Evolutionary conservation across 2,329 filamentous ascomycete genomes (phyloP).

Genomic region (Alternaria triticina): DNA sequence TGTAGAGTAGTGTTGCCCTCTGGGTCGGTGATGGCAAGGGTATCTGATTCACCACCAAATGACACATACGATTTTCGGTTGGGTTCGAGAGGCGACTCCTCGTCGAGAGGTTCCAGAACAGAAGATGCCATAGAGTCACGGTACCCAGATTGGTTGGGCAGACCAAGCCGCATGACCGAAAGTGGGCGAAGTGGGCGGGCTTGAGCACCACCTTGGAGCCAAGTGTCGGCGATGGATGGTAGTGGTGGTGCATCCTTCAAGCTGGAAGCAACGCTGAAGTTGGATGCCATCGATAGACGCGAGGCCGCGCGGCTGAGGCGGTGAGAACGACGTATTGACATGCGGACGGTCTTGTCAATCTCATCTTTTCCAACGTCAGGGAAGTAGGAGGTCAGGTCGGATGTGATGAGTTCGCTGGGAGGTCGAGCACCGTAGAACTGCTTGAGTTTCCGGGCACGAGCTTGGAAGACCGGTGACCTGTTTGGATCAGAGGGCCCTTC

Average conservation of each 20-base stretch:
- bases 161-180: slow-evolving; percentile 65
- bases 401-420: slow-evolving; percentile 95
- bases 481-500: slow-evolving; percentile 46
- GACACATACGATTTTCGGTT: slow-evolving; percentile 97
- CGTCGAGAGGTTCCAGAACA: slow-evolving; percentile 85
- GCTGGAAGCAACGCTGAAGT: slow-evolving; percentile 89
- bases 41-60: slow-evolving; percentile 73
- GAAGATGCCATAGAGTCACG: slow-evolving; percentile 90
- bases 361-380: slow-evolving; percentile 92
- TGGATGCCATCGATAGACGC: slow-evolving; percentile 91
- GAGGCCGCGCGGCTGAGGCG: slow-evolving; percentile 92
- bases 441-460: slow-evolving; percentile 64
- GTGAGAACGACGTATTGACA: slow-evolving; percentile 89
- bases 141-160: slow-evolving; percentile 67
- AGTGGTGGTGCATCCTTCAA: slow-evolving; percentile 92
- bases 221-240: slow-evolving; percentile 92
- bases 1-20: slow-evolving; percentile 72
- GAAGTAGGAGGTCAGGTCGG: slow-evolving; percentile 96
- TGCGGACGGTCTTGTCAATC: slow-evolving; percentile 91
- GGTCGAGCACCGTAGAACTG: slow-evolving; percentile 92
- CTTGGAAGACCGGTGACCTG: slow-evolving; percentile 47
- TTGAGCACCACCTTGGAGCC: slow-evolving; percentile 68
- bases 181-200: slow-evolving; percentile 62
- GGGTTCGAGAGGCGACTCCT: slow-evolving; percentile 85
- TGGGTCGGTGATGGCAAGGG: slow-evolving; percentile 76